Conservation (phyloP, 345 rosid species). For the Populus euphratica region DNA sequence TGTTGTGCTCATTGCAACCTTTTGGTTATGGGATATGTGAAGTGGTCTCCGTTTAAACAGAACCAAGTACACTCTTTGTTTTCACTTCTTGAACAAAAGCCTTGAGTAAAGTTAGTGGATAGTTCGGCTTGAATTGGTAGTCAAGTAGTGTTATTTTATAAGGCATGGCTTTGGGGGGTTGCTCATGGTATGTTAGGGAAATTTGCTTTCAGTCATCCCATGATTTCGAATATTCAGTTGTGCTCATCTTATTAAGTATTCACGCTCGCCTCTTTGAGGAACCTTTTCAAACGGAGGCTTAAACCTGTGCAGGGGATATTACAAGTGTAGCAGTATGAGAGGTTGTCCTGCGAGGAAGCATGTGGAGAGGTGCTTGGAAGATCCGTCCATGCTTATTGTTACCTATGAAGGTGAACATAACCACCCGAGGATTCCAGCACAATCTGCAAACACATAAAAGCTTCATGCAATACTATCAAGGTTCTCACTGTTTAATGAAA, state of each 20-base stretch:
- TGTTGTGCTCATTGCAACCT: background rate
- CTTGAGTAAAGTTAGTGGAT: background rate
- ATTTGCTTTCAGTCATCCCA: background rate
- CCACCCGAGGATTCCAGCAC: conserved; percentile 65
- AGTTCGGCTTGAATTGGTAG: background rate
- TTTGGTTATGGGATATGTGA: background rate
- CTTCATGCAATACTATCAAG: conserved; percentile 15
- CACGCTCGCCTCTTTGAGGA: background rate
- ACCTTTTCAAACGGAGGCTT: background rate
- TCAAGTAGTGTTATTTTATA: conserved; percentile 3
- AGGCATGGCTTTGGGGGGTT: background rate
- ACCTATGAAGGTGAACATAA: conserved; percentile 97
- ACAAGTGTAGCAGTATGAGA: conserved; percentile 96
- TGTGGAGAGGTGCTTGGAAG: conserved; percentile 92
- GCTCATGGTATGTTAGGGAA: background rate
- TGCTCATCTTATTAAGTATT: background rate
- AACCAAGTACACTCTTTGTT: background rate
- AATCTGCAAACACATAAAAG: conserved; percentile 54
- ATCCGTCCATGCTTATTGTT: conserved; percentile 82
- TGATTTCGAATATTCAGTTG: conserved; percentile 6
- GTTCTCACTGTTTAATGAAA: conserved; percentile 8
- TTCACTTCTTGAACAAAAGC: background rate
- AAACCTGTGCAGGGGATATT: conserved; percentile 70
- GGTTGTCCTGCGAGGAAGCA: conserved; percentile 99
- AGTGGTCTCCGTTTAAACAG: background rate